These are phyloP conservation scores for Populus davidiana DNA, from an alignment of 345 rosid species.

Conservation along the genomic window DNA sequence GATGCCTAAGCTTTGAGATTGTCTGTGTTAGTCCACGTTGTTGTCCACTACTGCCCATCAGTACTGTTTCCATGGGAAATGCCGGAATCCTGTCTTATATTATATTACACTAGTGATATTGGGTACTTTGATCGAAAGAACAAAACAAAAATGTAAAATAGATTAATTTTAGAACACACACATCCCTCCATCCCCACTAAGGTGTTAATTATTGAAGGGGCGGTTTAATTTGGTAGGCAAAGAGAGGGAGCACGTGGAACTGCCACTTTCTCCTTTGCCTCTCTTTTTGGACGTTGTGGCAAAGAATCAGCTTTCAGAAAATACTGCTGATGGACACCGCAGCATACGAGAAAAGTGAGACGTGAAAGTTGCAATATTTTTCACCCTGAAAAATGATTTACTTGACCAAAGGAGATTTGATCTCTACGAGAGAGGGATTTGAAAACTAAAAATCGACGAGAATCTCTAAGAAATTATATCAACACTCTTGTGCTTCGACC, in stretches of 20 bases:
- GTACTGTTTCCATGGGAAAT: neutral
- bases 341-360: neutral
- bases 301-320: neutral
- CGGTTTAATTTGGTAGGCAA: neutral
- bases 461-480: neutral
- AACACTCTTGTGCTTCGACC: neutral
- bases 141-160: too few relatives aligned
- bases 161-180: too few relatives aligned
- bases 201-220: too few relatives aligned
- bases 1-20: too few relatives aligned
- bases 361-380: neutral
- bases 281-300: neutral
- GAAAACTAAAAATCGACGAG: neutral
- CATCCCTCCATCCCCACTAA: too few relatives aligned
- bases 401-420: neutral
- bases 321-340: neutral
- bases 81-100: neutral
- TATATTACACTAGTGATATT: too few relatives aligned
- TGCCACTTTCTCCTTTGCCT: neutral
- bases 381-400: neutral
- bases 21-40: too few relatives aligned
- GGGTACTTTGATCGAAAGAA: too few relatives aligned
- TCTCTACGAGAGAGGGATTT: neutral
- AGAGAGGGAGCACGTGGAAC: neutral
- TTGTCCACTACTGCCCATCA: too few relatives aligned